A percentile compares a stretch with the other conserved stretches of the same genome.
These are phyloP conservation scores for Isochrysis galbana DNA, from an alignment of 78 protist genomes.

Conservation along the genomic window DNA sequence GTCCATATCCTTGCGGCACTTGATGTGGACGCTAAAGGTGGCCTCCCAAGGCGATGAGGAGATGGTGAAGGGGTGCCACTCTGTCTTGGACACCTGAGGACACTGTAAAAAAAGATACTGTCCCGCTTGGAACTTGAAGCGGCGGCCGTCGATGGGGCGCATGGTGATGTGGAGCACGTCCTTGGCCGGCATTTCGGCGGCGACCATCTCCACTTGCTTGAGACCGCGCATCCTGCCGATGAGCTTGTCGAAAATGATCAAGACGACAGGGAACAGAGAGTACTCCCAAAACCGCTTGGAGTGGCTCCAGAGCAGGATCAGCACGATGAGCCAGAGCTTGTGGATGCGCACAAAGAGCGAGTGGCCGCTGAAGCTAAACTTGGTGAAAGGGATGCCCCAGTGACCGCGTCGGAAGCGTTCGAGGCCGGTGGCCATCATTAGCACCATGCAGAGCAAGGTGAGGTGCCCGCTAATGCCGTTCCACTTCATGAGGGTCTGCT, in stretches of 20 bases:
- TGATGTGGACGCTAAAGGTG: constrained; percentile 7
- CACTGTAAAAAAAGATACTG: constrained; percentile 83
- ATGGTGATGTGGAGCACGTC: neutral
- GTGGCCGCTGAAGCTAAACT: neutral
- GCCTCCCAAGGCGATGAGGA: constrained; percentile 12
- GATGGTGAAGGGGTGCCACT: constrained; percentile 93
- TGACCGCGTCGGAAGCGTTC: neutral
- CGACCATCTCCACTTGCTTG: neutral
- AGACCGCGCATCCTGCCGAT: neutral
- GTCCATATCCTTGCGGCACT: constrained; percentile 24
- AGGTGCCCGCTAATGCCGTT: neutral
- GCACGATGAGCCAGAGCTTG: neutral
- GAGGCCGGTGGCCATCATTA: neutral
- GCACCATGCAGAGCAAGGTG: neutral
- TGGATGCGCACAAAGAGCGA: neutral
- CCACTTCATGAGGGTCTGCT: neutral
- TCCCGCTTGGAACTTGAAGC: constrained; percentile 27
- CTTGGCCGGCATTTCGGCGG: neutral
- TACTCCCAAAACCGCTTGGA: neutral
- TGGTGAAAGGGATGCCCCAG: too few species aligned
- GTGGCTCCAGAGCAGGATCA: neutral
- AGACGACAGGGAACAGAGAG: neutral
- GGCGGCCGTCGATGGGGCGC: neutral
- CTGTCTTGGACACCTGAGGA: constrained; percentile 72
- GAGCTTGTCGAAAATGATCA: neutral